Evolutionary conservation across 257 asterid genomes (phyloP), one percentile per base, ranked within the genome.

Genomic region (Solanum commersonii): DNA sequence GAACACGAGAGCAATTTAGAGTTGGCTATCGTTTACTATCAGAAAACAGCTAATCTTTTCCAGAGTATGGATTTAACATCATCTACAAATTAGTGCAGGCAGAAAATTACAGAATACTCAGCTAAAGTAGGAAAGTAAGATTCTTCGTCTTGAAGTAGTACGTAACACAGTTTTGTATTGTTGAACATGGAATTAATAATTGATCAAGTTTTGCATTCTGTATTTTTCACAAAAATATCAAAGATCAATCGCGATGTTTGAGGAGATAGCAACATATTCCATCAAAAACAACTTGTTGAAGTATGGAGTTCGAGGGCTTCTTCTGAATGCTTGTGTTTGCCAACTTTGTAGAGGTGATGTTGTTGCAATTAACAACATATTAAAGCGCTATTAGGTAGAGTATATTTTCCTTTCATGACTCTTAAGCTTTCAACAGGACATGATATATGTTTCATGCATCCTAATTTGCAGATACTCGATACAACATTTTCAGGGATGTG

Each of bases 311-410:
- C 95, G 92, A 91, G 98, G 98, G 85, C 98, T 95, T 92, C 98
- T 96, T 89, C 99, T 95, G 23, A 96, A 96, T 95, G 98, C 98
- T 92, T 98, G 99, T 60, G 93, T 96, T 88, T 96, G 98, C 91
- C 97, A 95, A 90, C 96, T 95, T 44, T 95, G 98, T 92, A 95
- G 89, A 89, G 96, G 94, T 78, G 99, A 96, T 92, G 94, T 92
- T 90, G 98, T 95, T 89, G 98, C 98, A 20, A 95, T 96, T 87
- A 92, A 86, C 89, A 93, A 96, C 73, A 96, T 98, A 38, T 88
- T 96, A 88, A 98, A 95, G 91, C 89, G 87, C 86, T 96, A 95
- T 89, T 95, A 96, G 96, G 99, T 95, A 83, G 83, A n/a, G 79
- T 60, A 14, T 49, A 10, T 70, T 4, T 85, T 29, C 88, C 70